phyloP scores from a whole-genome alignment of 2,329 filamentous ascomycete species.

The Tolypocladium tundrense region DNA sequence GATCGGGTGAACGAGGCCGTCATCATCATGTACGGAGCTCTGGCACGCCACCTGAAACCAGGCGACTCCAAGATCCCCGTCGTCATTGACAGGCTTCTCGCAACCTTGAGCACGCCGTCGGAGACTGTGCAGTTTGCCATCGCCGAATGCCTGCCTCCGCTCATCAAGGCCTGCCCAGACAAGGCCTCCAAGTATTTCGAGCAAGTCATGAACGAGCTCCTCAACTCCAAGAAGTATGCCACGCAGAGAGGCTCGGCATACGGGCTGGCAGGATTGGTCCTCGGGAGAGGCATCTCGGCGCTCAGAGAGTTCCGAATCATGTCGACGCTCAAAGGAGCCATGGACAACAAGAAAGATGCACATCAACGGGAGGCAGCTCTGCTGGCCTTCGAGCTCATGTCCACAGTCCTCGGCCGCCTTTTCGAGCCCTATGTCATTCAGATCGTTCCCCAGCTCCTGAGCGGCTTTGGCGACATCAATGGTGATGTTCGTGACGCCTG shows the following conservation, averaged over 20 bases:
- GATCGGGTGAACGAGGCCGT: conserved; percentile 95
- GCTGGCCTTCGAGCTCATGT: conserved; percentile 82
- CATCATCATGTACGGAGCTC: conserved; percentile 90
- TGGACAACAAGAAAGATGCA: conserved; percentile 92
- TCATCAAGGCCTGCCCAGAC: conserved; percentile 72
- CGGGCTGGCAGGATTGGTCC: conserved; percentile 80
- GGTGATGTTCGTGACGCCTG: conserved; percentile 88
- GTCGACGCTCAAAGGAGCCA: conserved; percentile 65
- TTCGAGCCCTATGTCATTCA: conserved; percentile 98
- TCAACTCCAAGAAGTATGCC: conserved; percentile 87
- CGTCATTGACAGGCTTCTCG: conserved; percentile 76
- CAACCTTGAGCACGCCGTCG: conserved; percentile 85
- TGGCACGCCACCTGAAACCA: conserved; percentile 74
- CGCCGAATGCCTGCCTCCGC: conserved; percentile 81
- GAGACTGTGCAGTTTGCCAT: conserved; percentile 96
- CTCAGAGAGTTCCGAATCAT: conserved; percentile 81
- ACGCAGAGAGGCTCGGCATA: conserved; percentile 87
- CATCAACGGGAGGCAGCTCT: conserved; percentile 83
- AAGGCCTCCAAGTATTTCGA: conserved; percentile 73
- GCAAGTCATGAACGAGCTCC: conserved; percentile 68
- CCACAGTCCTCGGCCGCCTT: conserved; percentile 71
- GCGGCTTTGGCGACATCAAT: conserved; percentile 80
- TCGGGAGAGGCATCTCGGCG: conserved; percentile 74
- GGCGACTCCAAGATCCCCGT: conserved; percentile 83
- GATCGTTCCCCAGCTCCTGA: conserved; percentile 81